phyloP scores from a whole-genome alignment of 2,329 filamentous ascomycete species.

The Trichoderma harzianum region DNA sequence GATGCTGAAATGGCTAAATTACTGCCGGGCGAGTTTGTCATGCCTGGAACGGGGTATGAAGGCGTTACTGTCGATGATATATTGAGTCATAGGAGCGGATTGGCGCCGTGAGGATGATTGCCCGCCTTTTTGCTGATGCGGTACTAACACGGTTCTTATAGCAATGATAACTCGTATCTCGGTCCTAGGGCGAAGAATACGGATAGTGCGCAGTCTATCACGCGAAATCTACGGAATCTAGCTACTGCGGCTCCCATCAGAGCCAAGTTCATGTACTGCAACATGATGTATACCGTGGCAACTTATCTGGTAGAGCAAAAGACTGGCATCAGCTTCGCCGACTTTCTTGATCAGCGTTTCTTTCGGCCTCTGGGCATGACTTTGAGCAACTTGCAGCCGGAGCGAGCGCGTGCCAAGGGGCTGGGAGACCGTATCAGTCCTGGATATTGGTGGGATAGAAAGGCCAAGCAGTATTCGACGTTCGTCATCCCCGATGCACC shows the following conservation, averaged over 20 bases:
- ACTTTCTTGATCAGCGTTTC: slow-evolving; percentile 25
- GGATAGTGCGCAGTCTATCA: slow-evolving; percentile 26
- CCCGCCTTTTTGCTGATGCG: neutral
- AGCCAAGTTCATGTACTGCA: slow-evolving; percentile 27
- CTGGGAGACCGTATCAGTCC: slow-evolving; percentile 22
- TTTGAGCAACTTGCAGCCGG: slow-evolving; percentile 26
- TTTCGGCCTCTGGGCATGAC: slow-evolving; percentile 28
- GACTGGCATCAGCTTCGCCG: slow-evolving; percentile 21
- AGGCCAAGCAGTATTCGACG: neutral
- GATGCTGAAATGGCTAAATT: slow-evolving; percentile 26
- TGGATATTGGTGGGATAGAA: slow-evolving; percentile 23
- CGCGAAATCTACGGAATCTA: slow-evolving; percentile 30
- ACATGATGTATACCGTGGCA: slow-evolving; percentile 30
- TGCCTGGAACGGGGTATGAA: slow-evolving; percentile 22
- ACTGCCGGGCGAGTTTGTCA: slow-evolving; percentile 29
- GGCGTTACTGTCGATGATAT: slow-evolving; percentile 27
- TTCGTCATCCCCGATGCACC: slow-evolving; percentile 20
- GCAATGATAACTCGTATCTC: slow-evolving; percentile 27
- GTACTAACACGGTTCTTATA: slow-evolving; percentile 1
- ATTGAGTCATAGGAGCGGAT: slow-evolving; percentile 27
- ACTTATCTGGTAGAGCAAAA: slow-evolving; percentile 26
- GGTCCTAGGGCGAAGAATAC: slow-evolving; percentile 19
- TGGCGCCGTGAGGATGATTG: slow-evolving; percentile 22
- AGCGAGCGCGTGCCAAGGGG: slow-evolving; percentile 21
- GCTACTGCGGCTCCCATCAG: slow-evolving; percentile 24